Evolutionary conservation across 257 asterid genomes (phyloP), one percentile per base, ranked within the genome.

Genomic region (Scutellaria baicalensis): DNA sequence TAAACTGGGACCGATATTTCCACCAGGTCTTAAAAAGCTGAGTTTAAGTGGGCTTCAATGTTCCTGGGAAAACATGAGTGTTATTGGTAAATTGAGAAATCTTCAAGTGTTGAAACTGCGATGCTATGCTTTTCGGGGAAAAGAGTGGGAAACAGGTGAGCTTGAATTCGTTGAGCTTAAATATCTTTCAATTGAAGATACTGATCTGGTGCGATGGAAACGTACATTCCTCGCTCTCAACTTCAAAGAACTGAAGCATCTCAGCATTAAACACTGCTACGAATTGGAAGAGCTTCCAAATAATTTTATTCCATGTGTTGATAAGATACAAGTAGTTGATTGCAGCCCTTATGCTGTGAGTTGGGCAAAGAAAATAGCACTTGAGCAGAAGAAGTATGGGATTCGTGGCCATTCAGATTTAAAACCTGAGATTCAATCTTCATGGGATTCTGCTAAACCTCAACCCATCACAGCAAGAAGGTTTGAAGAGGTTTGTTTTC

Each of bases 41-140:
- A 54, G 47, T 16, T 64, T 72, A 49, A 62, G 39, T 27, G 77
- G 77, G 12, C 6, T 38, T 1, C 58, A 70, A 27, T 54, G 36
- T 14, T 27, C 71, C 3, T 72, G 77, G 77, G 20, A 63, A 1
- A 6, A 52, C 27, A 51, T 72, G 70, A 38, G 44, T 0, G 6
- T 2, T 0, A 71, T 62, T 47, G 52, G 23, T 38, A 6, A 21
- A n/a, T n/a, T 48, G 55, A 54, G 44, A 5, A 23, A 52, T 8
- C 76, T 70, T 48, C 2, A 20, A 35, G 49, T 47, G 62, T 43
- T 70, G 9, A 70, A 70, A 44, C 20, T 70, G 17, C 52, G 18
- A 20, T 0, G 49, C 50, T 21, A 0, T 20, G 70, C 76, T 43
- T 71, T 71, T 47, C 75, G 13, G 35, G 68, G 75, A 2, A 21